Evolutionary conservation across 148 eudicot genomes (phyloP), one percentile per base, ranked within the genome.

Genomic region (Spergularia bocconei): DNA sequence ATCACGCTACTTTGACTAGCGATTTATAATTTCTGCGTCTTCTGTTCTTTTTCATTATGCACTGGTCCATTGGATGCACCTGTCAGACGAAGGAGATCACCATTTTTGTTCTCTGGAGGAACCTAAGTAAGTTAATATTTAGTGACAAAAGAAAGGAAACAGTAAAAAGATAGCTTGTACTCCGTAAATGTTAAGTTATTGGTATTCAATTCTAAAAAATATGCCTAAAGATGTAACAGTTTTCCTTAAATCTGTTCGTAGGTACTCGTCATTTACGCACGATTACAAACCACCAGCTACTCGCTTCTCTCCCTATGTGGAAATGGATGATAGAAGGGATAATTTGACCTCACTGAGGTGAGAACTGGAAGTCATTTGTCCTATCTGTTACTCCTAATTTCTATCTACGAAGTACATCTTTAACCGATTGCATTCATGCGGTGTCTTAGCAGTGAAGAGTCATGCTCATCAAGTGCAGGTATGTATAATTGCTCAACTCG

Each of bases 401-500:
- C 51, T 38, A 11, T 41, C 6, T 51, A 41, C 51, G 14, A 21
- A 44, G 21, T 57, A 47, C 9, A 20, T 75, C 51, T 38, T 59
- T 39, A 44, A 57, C 74, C 67, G 74, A 77, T 57, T 63, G 48
- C 38, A 10, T 52, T 75, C 51, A 29, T 20, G 70, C 57, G 56
- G 19, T 63, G 53, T 75, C 63, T 69, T 25, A 52, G 71, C 74
- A 81, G 83, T 61, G 80, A 69, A 44, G 83, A 81, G 72, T 77
- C 83, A 39, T 77, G 74, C 64, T 81, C 83, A 20, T 77, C 83
- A 15, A 62, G 64, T 53, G 83, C 77, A 77, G 83, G 83, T 81
- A 81, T 50, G 29, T 25, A 17, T 25, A 36, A 48, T 54, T 68
- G 61, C 66, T 62, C 39, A 38, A 50, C 70, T 69, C 39, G 25